Evolutionary conservation across 345 rosid species (phyloP), one percentile per base, ranked within the genome.

Genomic region (Toxicodendron radicans): DNA sequence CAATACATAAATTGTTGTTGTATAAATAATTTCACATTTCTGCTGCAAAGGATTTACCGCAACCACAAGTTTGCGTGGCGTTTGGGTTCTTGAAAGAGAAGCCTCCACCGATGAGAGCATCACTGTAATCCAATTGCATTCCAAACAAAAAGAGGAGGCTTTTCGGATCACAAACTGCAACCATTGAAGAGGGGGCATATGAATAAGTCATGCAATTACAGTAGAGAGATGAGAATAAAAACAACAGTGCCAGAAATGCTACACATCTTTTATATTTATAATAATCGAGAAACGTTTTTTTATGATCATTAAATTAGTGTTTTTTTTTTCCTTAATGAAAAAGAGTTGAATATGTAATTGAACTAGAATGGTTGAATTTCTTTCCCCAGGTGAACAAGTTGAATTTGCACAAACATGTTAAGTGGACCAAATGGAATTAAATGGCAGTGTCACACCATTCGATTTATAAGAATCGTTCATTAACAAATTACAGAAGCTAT

Each of bases 121-220:
- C 87, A 9, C 97, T 95, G 85, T 92, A 91, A 82, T 95, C 99
- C 73, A 95, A 79, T 77, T 92, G 98, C 99, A 95, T 92, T n/a
- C 97, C 99, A 11, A 81, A 95, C 53, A 95, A 21, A 79, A 91
- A 95, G 13, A 95, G 99, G 64, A 95, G 95, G 86, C 99, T 95
- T 88, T 95, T 95, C 1, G 99, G 97, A 90, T 95, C 99, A 83
- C 95, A 91, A 73, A 95, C 99, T 95, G 94, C 89, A 84, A 21
- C 48, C 75, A 68, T 23, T 1, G 17, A 52, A 35, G 33, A 41
- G 17, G 7, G 56, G 20, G 46, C 53, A 43, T 12, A 18, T 41
- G 14, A 70, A 9, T 14, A 57, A 21, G 20, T 23, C 14, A 21
- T 21, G 3, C 35, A 56, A 14, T 13, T 3, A 21, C 6, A 56